Conservation (phyloP, 2,329 filamentous ascomycete genomes). For the Ascocoryne sarcoides region DNA sequence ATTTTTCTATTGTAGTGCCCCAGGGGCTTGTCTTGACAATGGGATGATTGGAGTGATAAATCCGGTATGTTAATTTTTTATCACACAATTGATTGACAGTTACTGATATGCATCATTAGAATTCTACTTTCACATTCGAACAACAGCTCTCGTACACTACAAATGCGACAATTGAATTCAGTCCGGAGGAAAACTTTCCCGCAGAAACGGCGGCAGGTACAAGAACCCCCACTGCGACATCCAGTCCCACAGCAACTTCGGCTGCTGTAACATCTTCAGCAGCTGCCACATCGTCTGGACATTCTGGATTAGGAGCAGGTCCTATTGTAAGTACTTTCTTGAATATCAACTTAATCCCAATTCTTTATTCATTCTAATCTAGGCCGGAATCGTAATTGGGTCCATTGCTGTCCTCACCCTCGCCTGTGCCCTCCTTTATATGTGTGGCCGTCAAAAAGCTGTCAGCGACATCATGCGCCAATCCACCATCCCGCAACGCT, state of each 20-base stretch:
- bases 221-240: conserved; percentile 16
- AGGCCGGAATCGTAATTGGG: conserved; percentile 49
- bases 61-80: conserved; percentile 37
- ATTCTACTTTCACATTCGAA: conserved; percentile 39
- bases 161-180: conserved; percentile 42
- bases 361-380: conserved; percentile 31
- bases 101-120: conserved; percentile 27
- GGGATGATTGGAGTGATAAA: conserved; percentile 75
- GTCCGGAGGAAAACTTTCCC: conserved; percentile 47
- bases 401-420: conserved; percentile 32
- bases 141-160: conserved; percentile 39
- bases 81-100: neutral
- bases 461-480: conserved; percentile 11
- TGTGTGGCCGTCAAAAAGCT: conserved; percentile 32
- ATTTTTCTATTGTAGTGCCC: conserved; percentile 63
- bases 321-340: neutral
- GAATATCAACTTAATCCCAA: neutral
- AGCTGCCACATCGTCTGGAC: neutral
- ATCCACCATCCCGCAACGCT: conserved; percentile 1
- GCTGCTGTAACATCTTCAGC: conserved; percentile 2
- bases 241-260: conserved; percentile 5
- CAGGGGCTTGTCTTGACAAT: conserved; percentile 51
- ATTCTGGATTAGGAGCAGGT: conserved; percentile 1
- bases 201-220: conserved; percentile 32
- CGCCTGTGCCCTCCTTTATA: conserved; percentile 38